These are phyloP conservation scores for Cavenderia fasciculata DNA, from an alignment of 78 protist species.

Conservation along the genomic window DNA sequence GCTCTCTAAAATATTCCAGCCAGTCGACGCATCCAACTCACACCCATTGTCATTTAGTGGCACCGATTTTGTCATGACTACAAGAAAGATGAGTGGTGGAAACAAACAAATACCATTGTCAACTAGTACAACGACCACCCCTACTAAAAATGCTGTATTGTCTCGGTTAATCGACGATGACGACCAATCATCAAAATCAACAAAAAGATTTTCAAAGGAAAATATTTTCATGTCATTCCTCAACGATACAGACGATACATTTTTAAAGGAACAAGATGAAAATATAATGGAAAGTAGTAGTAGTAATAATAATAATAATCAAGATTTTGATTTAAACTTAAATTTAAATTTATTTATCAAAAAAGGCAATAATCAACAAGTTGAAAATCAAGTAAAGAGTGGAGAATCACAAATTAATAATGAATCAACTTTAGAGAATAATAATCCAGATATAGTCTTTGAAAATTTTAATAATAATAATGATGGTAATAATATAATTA, in stretches of 20 bases:
- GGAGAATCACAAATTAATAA: too few relatives aligned
- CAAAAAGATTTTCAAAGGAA: slow-evolving; percentile 7
- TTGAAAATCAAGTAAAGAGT: too few relatives aligned
- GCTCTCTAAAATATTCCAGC: slow-evolving; percentile 4
- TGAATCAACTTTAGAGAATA: too few relatives aligned
- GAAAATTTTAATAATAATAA: too few relatives aligned
- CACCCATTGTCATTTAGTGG: slow-evolving; percentile 55
- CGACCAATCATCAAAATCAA: background rate
- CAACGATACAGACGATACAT: slow-evolving; percentile 2
- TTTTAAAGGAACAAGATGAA: too few relatives aligned
- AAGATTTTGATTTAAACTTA: too few relatives aligned
- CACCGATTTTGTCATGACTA: background rate
- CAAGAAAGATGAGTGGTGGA: background rate
- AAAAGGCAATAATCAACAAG: too few relatives aligned
- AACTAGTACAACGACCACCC: background rate
- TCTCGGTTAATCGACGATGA: background rate
- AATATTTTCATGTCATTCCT: slow-evolving; percentile 1
- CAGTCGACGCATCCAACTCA: slow-evolving; percentile 66
- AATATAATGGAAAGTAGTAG: too few relatives aligned
- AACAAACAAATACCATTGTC: background rate
- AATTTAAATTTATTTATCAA: too few relatives aligned
- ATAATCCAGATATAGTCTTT: too few relatives aligned
- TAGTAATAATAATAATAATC: too few relatives aligned
- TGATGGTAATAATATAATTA: too few relatives aligned
- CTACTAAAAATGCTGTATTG: background rate